Evolutionary conservation across 495 filamentous ascomycete genomes (phyloP).

Genomic region (Rhizodiscina lignyota): DNA sequence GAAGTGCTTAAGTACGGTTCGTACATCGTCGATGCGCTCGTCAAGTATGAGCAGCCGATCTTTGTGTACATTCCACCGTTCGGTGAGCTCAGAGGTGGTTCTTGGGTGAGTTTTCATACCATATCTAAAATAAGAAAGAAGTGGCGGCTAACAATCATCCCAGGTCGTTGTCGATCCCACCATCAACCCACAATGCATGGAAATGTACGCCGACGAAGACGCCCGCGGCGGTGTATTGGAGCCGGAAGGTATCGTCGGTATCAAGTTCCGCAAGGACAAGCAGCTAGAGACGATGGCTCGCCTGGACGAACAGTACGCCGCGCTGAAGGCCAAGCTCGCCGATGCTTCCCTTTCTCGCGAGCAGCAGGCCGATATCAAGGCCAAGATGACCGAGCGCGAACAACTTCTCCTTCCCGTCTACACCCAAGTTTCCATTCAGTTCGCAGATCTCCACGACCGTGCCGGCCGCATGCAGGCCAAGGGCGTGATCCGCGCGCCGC

Average conservation of each 20-base stretch:
- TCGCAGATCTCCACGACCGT: constrained; percentile 93
- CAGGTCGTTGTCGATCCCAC: constrained; percentile 92
- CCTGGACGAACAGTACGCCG: constrained; percentile 66
- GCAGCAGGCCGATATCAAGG: constrained; percentile 60
- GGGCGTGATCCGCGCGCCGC: constrained; percentile 67
- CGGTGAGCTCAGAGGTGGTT: constrained; percentile 95
- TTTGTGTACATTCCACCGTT: constrained; percentile 97
- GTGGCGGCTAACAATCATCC: constrained; percentile 15
- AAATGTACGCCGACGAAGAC: constrained; percentile 98
- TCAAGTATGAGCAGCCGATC: constrained; percentile 95
- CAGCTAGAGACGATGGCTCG: constrained; percentile 97
- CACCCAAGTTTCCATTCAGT: constrained; percentile 81
- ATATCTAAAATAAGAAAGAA: neutral
- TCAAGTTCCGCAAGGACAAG: constrained; percentile 95
- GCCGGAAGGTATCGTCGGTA: constrained; percentile 92
- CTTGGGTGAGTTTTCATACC: constrained; percentile 46
- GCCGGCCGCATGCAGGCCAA: constrained; percentile 97
- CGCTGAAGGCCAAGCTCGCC: constrained; percentile 59
- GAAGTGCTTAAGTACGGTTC: constrained; percentile 98
- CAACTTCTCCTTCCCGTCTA: constrained; percentile 82
- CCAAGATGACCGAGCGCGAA: constrained; percentile 75
- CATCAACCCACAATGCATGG: constrained; percentile 92
- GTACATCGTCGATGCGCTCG: constrained; percentile 94
- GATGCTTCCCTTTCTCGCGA: constrained; percentile 55
- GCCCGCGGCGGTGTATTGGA: constrained; percentile 92